A percentile compares a stretch with the other conserved stretches of the same genome.
These are phyloP conservation scores for Sutorius australiensis DNA, from an alignment of 768 basidiomycete species.

Conservation along the genomic window DNA sequence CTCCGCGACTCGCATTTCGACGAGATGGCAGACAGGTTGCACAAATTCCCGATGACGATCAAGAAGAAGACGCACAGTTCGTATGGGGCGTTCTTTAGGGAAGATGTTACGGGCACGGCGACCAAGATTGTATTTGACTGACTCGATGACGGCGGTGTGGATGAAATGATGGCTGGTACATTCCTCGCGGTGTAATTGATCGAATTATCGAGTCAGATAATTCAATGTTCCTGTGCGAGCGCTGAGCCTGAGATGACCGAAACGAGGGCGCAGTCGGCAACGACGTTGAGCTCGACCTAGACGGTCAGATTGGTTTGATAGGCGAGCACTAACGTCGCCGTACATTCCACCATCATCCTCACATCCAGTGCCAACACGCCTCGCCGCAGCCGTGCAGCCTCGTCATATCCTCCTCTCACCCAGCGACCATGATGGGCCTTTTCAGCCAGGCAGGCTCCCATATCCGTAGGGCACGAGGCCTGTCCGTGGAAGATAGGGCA, in stretches of 20 bases:
- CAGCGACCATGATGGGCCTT: conserved; percentile 67
- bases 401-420: not conserved
- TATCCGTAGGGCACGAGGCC: conserved; percentile 65
- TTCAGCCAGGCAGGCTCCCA: conserved; percentile 67
- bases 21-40: conserved; percentile 56
- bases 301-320: too few relatives aligned
- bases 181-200: conserved; percentile 11
- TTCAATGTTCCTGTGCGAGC: not conserved
- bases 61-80: conserved; percentile 92
- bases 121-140: conserved; percentile 72
- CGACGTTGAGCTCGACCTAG: not conserved
- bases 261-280: not conserved
- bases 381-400: conserved; percentile 24
- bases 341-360: not conserved
- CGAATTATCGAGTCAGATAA: not conserved
- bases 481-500: conserved; percentile 61
- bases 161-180: not conserved
- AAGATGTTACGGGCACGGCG: conserved; percentile 56
- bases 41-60: conserved; percentile 92
- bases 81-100: conserved; percentile 84
- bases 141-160: conserved; percentile 2
- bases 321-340: not conserved
- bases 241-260: conserved; percentile 4
- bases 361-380: conserved; percentile 12
- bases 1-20: conserved; percentile 84